These are phyloP conservation scores for Monilinia polystroma DNA, from an alignment of 2,329 filamentous ascomycete species.

Conservation along the genomic window DNA sequence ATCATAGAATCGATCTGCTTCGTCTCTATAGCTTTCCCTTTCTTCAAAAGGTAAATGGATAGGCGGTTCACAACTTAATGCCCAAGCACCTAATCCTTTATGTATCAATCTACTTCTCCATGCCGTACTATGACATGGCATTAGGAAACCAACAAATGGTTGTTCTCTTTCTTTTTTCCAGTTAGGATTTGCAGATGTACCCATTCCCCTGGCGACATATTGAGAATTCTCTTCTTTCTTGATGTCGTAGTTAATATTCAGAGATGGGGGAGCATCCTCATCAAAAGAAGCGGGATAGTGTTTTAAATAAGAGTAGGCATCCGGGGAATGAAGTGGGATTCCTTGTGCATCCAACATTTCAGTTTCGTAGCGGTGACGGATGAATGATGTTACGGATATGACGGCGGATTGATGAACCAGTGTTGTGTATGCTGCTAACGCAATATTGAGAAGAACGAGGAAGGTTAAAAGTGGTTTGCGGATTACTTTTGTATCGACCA, in stretches of 20 bases:
- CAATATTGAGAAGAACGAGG: slow-evolving; percentile 63
- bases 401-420: slow-evolving; percentile 79
- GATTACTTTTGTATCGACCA: slow-evolving; percentile 30
- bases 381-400: slow-evolving; percentile 68
- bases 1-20: slow-evolving; percentile 87
- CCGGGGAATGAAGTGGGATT: slow-evolving; percentile 34
- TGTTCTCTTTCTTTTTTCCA: slow-evolving; percentile 22
- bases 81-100: slow-evolving; percentile 73
- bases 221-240: slow-evolving; percentile 18
- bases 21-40: slow-evolving; percentile 73
- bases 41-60: slow-evolving; percentile 61
- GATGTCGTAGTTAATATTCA: slow-evolving; percentile 7
- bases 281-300: slow-evolving; percentile 6
- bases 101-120: slow-evolving; percentile 88
- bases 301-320: slow-evolving; percentile 24
- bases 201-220: background rate
- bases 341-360: slow-evolving; percentile 49
- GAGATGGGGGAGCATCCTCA: background rate
- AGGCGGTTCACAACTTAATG: slow-evolving; percentile 87
- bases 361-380: slow-evolving; percentile 70
- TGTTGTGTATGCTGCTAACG: slow-evolving; percentile 72
- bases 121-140: slow-evolving; percentile 93
- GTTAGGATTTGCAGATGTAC: slow-evolving; percentile 18
- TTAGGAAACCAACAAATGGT: slow-evolving; percentile 76
- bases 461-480: slow-evolving; percentile 56